Evolutionary conservation across 2,329 filamentous ascomycete genomes (phyloP).

Genomic region (Phialophora expanda): DNA sequence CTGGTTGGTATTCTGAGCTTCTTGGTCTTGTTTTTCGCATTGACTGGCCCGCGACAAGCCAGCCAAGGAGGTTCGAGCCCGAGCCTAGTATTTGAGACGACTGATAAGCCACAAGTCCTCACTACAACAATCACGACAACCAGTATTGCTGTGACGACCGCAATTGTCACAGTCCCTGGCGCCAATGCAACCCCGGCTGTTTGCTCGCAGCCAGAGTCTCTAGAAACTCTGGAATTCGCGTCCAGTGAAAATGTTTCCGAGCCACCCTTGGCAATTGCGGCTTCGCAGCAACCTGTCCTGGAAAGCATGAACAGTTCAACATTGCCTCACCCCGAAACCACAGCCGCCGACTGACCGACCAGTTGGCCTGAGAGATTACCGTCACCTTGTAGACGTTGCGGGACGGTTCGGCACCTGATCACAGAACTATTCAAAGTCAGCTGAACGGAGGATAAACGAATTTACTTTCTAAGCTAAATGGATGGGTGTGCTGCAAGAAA

Average conservation of each 20-base stretch:
- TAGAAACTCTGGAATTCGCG: background rate
- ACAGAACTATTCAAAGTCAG: background rate
- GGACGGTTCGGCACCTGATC: background rate
- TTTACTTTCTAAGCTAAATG: background rate
- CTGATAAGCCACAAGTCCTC: constrained; percentile 15
- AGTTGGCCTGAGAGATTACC: background rate
- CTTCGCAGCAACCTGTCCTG: background rate
- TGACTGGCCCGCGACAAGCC: constrained; percentile 7
- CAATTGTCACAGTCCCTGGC: constrained; percentile 21
- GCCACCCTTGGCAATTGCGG: background rate
- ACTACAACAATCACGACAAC: constrained; percentile 31
- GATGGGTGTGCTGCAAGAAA: background rate
- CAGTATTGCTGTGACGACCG: constrained; percentile 19
- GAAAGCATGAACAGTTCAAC: background rate
- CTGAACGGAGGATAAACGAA: background rate
- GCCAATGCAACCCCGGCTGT: background rate
- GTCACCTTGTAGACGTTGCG: background rate
- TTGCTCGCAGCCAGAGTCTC: background rate
- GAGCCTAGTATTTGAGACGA: background rate
- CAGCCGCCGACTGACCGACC: background rate
- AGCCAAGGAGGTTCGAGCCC: background rate
- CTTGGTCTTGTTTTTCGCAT: constrained; percentile 51
- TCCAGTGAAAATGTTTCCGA: background rate
- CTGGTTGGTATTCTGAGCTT: constrained; percentile 54
- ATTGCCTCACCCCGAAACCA: background rate